These are phyloP conservation scores for Chamaenerion angustifolium DNA, from an alignment of 345 rosid species.

Conservation along the genomic window DNA sequence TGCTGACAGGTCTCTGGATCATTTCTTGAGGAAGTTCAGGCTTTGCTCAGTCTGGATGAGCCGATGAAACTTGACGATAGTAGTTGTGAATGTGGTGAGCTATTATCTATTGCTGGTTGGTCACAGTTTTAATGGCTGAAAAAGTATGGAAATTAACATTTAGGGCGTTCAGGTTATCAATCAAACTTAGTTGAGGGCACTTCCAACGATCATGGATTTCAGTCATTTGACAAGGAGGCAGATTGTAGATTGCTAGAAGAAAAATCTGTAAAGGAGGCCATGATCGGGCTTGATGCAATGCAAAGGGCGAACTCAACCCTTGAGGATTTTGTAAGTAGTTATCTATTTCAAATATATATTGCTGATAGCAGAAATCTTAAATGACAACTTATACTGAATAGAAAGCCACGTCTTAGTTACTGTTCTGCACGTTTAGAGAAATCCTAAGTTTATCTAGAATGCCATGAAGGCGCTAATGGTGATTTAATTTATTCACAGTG, in stretches of 20 bases:
- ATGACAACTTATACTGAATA: too few species aligned
- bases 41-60: slow-evolving; percentile 2
- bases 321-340: slow-evolving; percentile 65
- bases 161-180: background rate
- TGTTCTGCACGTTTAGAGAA: too few species aligned
- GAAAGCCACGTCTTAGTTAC: too few species aligned
- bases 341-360: background rate
- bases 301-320: slow-evolving; percentile 86
- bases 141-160: background rate
- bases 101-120: slow-evolving; percentile 7
- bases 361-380: background rate
- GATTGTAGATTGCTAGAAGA: slow-evolving; percentile 7
- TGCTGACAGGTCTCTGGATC: slow-evolving; percentile 1
- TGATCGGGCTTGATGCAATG: slow-evolving; percentile 69
- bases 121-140: background rate
- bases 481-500: slow-evolving; percentile 35
- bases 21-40: slow-evolving; percentile 3
- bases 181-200: background rate
- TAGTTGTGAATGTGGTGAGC: background rate
- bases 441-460: background rate
- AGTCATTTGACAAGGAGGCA: slow-evolving; percentile 4
- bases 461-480: background rate
- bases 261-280: slow-evolving; percentile 17
- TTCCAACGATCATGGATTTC: slow-evolving; percentile 6
- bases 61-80: slow-evolving; percentile 1